Conservation (phyloP, 2,329 filamentous ascomycete genomes). For the Rhynchosporium secalis region DNA sequence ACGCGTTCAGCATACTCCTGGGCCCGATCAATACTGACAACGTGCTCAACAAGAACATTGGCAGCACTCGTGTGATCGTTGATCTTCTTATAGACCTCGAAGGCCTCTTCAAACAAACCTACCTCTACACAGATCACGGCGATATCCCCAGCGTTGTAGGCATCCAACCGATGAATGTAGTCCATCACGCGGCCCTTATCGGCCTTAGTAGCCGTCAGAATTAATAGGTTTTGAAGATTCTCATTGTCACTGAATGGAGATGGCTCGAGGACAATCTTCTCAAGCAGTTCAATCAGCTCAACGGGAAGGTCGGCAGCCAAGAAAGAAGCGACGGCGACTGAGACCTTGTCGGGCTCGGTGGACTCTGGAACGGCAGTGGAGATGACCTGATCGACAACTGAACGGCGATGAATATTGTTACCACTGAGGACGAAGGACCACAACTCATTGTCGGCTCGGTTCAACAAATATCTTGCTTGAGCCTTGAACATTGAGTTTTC, state of each 20-base stretch:
- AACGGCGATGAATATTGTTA: conserved; percentile 93
- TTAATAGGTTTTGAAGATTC: conserved; percentile 91
- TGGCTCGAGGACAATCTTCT: conserved; percentile 99
- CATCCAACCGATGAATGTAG: conserved; percentile 89
- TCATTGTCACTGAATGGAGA: conserved; percentile 95
- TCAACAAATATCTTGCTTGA: conserved; percentile 93
- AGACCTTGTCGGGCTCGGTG: conserved; percentile 91
- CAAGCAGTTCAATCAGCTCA: conserved; percentile 93
- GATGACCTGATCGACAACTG: conserved; percentile 93
- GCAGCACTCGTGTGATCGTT: conserved; percentile 83
- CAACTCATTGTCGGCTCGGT: conserved; percentile 84
- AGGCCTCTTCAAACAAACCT: conserved; percentile 92
- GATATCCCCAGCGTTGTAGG: conserved; percentile 90
- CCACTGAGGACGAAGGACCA: conserved; percentile 94
- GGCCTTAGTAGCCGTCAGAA: conserved; percentile 95
- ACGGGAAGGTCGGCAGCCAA: conserved; percentile 86
- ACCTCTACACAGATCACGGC: conserved; percentile 91
- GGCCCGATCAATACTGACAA: conserved; percentile 96
- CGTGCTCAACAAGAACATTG: conserved; percentile 90
- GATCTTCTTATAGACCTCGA: conserved; percentile 98
- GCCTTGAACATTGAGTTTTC: conserved; percentile 99
- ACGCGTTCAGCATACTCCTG: conserved; percentile 95
- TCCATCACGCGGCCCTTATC: conserved; percentile 94
- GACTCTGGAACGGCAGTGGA: conserved; percentile 93
- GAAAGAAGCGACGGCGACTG: conserved; percentile 90